A percentile compares a stretch with the other conserved stretches of the same genome.
Evolutionary conservation across 1,284 basidiomycete species (phyloP).

Genomic region (Cystobasidium pallidum): DNA sequence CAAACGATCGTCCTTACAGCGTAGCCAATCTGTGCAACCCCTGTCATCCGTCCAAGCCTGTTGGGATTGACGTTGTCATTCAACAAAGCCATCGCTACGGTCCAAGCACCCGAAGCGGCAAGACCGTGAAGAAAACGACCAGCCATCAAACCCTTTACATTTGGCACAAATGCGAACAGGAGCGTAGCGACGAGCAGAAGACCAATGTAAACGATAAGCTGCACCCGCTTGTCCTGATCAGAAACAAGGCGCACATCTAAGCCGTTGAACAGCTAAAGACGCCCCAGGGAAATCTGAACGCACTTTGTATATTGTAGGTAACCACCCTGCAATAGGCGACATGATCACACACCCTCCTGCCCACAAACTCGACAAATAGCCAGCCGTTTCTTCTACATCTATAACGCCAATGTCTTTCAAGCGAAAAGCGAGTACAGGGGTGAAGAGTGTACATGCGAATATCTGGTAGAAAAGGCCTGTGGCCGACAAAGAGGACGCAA

Average conservation of each 20-base stretch:
- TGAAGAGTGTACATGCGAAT: constrained; percentile 23
- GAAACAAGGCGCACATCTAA: too few species aligned
- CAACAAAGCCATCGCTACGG: constrained; percentile 7
- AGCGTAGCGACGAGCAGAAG: constrained; percentile 1
- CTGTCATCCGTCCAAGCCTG: constrained; percentile 1
- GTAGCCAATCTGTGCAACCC: constrained; percentile 24
- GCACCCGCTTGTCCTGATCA: constrained; percentile 22
- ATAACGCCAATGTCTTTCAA: constrained; percentile 13
- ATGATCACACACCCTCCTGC: constrained; percentile 12
- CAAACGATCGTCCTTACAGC: constrained; percentile 28
- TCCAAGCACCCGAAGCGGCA: constrained; percentile 28
- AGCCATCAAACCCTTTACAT: constrained; percentile 12
- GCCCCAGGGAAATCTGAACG: not conserved
- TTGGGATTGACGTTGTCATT: constrained; percentile 17
- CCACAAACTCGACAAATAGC: constrained; percentile 14
- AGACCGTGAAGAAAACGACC: constrained; percentile 34
- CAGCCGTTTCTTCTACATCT: constrained; percentile 1
- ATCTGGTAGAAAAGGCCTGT: constrained; percentile 24
- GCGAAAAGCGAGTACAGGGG: constrained; percentile 15
- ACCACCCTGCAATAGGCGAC: constrained; percentile 3
- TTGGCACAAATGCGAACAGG: constrained; percentile 22
- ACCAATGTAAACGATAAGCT: constrained; percentile 1
- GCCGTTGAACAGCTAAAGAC: too few species aligned
- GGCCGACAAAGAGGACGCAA: not conserved
- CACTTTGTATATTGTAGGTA: constrained; percentile 14